phyloP scores from a whole-genome alignment of 257 asterid species.

The Lycium barbarum region DNA sequence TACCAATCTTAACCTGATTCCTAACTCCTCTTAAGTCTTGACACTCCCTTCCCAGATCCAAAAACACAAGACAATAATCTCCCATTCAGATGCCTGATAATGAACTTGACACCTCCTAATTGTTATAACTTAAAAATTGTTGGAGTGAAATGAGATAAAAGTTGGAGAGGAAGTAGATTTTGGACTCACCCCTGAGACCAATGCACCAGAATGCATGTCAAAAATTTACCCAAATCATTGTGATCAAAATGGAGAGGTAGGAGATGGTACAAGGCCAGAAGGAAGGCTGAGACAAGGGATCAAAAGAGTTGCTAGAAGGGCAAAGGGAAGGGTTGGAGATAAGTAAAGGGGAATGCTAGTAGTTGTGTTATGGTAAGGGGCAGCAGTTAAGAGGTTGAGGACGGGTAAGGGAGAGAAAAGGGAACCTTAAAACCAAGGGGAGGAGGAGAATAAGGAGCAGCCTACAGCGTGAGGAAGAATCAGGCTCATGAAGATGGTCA shows the following conservation, averaged over 20 bases:
- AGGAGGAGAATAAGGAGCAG: neutral
- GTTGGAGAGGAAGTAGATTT: neutral
- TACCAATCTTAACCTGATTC: neutral
- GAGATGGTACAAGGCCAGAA: neutral
- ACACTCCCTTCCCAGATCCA: neutral
- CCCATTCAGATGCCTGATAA: constrained; percentile 4
- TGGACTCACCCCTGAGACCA: neutral
- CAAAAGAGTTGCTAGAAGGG: neutral
- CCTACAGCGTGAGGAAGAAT: neutral
- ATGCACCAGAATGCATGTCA: neutral
- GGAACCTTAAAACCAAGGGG: neutral
- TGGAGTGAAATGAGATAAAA: neutral
- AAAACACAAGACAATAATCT: neutral
- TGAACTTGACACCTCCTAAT: neutral
- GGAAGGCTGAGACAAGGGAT: neutral
- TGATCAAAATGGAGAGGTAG: neutral
- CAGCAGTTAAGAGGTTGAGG: neutral
- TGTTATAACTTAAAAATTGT: neutral
- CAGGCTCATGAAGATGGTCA: neutral
- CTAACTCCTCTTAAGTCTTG: neutral
- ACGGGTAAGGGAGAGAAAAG: neutral
- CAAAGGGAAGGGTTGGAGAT: neutral
- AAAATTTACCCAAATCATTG: neutral
- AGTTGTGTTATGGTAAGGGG: neutral
- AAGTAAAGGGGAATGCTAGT: neutral